Evolutionary conservation across 345 rosid species (phyloP).

Genomic region (Abelmoschus esculentus): DNA sequence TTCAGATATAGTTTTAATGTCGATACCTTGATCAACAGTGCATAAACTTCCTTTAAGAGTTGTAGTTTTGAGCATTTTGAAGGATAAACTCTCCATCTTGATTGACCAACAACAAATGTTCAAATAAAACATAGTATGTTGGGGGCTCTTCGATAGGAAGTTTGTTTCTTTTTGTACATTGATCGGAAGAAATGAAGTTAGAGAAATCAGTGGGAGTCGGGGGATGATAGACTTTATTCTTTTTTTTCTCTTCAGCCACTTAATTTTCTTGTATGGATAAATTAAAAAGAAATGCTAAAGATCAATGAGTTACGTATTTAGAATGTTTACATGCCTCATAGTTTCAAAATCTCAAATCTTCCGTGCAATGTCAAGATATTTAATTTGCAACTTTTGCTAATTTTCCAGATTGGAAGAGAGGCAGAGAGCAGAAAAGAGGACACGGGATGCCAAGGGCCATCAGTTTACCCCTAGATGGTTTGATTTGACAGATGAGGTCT

Average conservation of each 20-base stretch:
- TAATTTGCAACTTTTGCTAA: not conserved
- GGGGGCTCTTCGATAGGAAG: not conserved
- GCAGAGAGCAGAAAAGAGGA: slow-evolving; percentile 66
- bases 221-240: not conserved
- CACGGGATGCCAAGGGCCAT: slow-evolving; percentile 52
- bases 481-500: slow-evolving; percentile 52
- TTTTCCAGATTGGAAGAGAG: slow-evolving; percentile 66
- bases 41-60: not conserved
- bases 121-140: not conserved
- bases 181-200: not conserved
- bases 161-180: not conserved
- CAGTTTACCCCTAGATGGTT: slow-evolving; percentile 70
- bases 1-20: not conserved
- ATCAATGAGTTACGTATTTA: not conserved
- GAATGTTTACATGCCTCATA: not conserved
- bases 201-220: not conserved
- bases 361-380: not conserved
- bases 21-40: not conserved
- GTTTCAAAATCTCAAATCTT: not conserved
- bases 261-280: not conserved
- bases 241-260: not conserved
- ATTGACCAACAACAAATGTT: not conserved
- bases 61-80: not conserved
- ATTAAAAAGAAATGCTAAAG: not conserved
- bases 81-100: not conserved